These are phyloP conservation scores for Senna tora DNA, from an alignment of 306 rosid species.

Conservation along the genomic window DNA sequence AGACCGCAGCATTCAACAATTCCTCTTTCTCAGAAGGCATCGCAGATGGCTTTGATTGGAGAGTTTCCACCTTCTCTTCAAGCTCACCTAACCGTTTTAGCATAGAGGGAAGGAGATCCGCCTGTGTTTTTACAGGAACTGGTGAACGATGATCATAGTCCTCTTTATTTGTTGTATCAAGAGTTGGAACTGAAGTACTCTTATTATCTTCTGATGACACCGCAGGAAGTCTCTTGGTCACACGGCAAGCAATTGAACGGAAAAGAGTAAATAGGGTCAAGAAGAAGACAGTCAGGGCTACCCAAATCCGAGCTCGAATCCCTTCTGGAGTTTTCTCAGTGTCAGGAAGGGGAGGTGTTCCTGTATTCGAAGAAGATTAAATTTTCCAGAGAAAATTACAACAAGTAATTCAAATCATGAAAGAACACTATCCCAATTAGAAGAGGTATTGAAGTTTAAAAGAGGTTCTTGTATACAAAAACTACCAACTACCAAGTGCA, in stretches of 20 bases:
- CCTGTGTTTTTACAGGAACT: constrained; percentile 47
- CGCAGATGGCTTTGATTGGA: constrained; percentile 88
- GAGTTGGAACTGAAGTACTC: constrained; percentile 43
- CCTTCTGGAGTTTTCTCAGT: constrained; percentile 54
- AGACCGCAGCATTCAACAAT: constrained; percentile 95
- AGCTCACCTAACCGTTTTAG: constrained; percentile 77
- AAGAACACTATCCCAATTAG: constrained; percentile 3
- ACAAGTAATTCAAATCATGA: constrained; percentile 29
- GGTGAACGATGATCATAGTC: constrained; percentile 52
- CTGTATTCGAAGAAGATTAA: constrained; percentile 52
- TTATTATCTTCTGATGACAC: constrained; percentile 46
- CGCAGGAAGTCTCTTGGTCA: constrained; percentile 57
- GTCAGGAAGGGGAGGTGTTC: constrained; percentile 49
- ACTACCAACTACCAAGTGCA: constrained; percentile 4
- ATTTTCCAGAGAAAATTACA: constrained; percentile 23
- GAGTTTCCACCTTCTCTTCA: constrained; percentile 84
- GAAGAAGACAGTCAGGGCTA: constrained; percentile 70
- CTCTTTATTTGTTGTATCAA: constrained; percentile 47
- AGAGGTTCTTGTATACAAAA: not conserved
- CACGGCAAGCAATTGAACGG: constrained; percentile 48
- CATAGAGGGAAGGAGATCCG: constrained; percentile 66
- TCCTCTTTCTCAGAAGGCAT: constrained; percentile 97
- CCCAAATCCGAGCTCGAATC: constrained; percentile 58
- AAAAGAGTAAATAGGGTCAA: constrained; percentile 58
- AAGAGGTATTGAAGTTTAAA: not conserved